phyloP scores from a whole-genome alignment of 305 asterid genomes.

The Withania somnifera region DNA sequence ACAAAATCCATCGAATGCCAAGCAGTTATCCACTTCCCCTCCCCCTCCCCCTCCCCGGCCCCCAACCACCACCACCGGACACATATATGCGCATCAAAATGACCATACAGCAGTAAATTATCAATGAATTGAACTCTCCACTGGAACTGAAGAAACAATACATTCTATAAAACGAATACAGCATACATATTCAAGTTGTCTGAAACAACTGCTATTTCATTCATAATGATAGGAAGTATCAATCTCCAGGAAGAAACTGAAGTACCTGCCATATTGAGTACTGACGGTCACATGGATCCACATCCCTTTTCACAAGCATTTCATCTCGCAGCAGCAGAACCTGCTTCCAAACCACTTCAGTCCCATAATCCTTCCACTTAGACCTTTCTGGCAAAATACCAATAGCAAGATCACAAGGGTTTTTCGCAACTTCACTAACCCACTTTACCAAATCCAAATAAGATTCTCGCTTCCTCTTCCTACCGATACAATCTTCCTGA shows the following conservation, averaged over 20 bases:
- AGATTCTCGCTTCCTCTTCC: constrained; percentile 48
- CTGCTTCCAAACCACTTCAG: constrained; percentile 47
- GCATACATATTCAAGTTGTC: not conserved
- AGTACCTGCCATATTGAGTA: constrained; percentile 51
- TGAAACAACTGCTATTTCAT: not conserved
- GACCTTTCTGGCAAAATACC: constrained; percentile 35
- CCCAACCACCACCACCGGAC: not conserved
- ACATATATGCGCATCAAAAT: not conserved
- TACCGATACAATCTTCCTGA: not conserved
- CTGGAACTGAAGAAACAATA: not conserved
- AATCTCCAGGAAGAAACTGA: not conserved
- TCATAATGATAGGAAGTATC: not conserved
- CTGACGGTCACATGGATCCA: constrained; percentile 29
- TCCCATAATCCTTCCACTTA: constrained; percentile 46
- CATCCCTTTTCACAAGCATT: constrained; percentile 28
- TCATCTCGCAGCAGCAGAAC: constrained; percentile 36
- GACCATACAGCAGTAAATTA: not conserved
- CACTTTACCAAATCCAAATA: constrained; percentile 28
- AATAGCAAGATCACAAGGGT: constrained; percentile 32
- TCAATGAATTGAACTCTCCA: not conserved
- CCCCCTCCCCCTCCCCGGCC: not conserved
- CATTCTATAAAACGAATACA: not conserved
- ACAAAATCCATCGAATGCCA: not conserved
- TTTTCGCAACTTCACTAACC: constrained; percentile 36
- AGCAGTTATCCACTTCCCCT: not conserved